Evolutionary conservation across 2,329 filamentous ascomycete species (phyloP).

Genomic region (Trichoderma asperellum): DNA sequence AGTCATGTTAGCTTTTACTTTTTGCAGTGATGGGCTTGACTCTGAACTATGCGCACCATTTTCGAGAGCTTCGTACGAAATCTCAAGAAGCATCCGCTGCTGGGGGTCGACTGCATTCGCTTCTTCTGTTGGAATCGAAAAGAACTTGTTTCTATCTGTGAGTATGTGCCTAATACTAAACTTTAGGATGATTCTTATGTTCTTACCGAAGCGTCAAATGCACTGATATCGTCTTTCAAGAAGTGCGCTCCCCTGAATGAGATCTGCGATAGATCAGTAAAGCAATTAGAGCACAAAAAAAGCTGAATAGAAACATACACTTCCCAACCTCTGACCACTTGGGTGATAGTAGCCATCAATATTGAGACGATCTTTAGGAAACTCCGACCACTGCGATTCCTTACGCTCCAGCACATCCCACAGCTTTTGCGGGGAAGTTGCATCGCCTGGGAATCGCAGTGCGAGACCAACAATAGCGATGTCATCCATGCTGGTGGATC

Average conservation of each 20-base stretch:
- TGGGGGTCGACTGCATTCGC: conserved; percentile 59
- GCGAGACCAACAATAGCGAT: conserved; percentile 58
- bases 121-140: conserved; percentile 54
- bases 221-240: conserved; percentile 50
- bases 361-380: conserved; percentile 55
- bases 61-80: conserved; percentile 56
- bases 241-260: conserved; percentile 56
- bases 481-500: conserved; percentile 40
- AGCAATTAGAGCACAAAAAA: not conserved
- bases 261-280: conserved; percentile 41
- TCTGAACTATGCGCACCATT: conserved; percentile 44
- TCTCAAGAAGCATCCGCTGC: conserved; percentile 56
- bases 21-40: not conserved
- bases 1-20: not conserved
- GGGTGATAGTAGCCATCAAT: conserved; percentile 59
- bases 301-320: conserved; percentile 42
- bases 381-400: conserved; percentile 54
- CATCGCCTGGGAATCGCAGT: conserved; percentile 56
- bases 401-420: conserved; percentile 54
- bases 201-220: conserved; percentile 55
- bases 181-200: not conserved
- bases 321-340: conserved; percentile 53
- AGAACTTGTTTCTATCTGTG: conserved; percentile 47
- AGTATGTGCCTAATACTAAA: not conserved
- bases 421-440: conserved; percentile 48